Base-by-base conservation (phyloP, 1,284 basidiomycete species). In the Ustilago esculenta region DNA sequence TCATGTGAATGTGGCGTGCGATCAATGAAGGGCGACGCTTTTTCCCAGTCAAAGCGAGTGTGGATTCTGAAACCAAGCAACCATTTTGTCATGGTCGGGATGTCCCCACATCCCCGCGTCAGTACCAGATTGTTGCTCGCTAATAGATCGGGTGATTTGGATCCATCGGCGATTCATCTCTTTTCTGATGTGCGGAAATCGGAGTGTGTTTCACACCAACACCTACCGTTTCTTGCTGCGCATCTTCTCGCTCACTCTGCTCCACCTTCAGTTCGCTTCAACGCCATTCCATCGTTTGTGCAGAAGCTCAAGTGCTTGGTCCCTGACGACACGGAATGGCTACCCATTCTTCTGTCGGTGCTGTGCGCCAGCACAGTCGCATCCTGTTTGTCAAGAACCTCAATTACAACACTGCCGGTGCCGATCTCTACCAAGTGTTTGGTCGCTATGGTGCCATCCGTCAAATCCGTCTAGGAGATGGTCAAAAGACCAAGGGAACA, bases 371-470 rank as follows among this genome's bases (percentile, higher is more conserved):
- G 56, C 73, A 73, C 49, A 75, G 66, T 44, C 74, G 78, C 48
- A 76, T 81, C 39, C 65, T 82, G 21, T 81, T 78, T 39, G 77
- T 81, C 59, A 81, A 84, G 84, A 95, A 95, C 78, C 85, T 95
- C 63, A 95, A 94, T 84, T 98, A 97, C 85, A 90, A 90, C 82
- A 97, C 95, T 74, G 69, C 80, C 18, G 94, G 93, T 42, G 89
- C 93, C 58, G 94, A 97, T 83, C 84, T 98, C 68, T 98, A 98
- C 83, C 95, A 98, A 84, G 86, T 98, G 57, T 98, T 98, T 80
- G 95, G 94, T 52, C 91, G 93, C 66, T 98, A 98, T 85, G 95
- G 95, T 37, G 92, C 92, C 72, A 93, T 98, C 78, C 89, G 95
- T 37, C 95, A 98, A 83, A 90, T 98, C 73, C 88, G 95, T 52